Base-by-base conservation (phyloP, 78 protist species). In the Guillardia theta region DNA sequence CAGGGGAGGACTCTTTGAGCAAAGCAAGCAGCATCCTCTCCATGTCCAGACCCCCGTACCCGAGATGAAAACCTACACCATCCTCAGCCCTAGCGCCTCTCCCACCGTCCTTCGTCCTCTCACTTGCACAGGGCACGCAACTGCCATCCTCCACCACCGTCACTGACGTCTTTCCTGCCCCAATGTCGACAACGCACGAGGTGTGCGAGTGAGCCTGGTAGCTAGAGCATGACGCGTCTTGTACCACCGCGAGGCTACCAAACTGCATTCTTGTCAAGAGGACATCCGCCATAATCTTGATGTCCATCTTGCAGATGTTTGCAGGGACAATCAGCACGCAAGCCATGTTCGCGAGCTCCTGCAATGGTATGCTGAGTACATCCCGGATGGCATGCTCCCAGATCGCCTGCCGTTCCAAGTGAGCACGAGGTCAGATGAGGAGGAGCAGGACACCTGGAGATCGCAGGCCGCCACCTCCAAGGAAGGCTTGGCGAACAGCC, bases 251-350 rank as follows among this genome's bases (percentile, higher is more conserved):
- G 30, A 50, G 10, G 30, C 58, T 15, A 10, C 15, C 58, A 19
- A 10, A 50, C 58, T 15, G 15, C 58, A 10, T 10, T 19, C 58
- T 15, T 15, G 58, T 15, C n/a, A n/a, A n/a, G n/a, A n/a, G n/a
- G n/a, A n/a, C n/a, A n/a, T n/a, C n/a, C n/a, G n/a, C n/a, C n/a
- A n/a, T n/a, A n/a, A n/a, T n/a, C n/a, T n/a, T 70, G 1, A 24
- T 21, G 88, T 33, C 45, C 6, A 37, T 22, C 48, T 78, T 78
- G 90, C 90, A 78, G 0, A 36, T 50, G 90, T 78, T 78, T 24
- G 90, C 90, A 5, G 90, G 90, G 24, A 78, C 90, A 36, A 78
- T 30, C 37, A 78, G 90, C 37, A 78, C 33, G 90, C 90, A 78
- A 4, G 90, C 53, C 43, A n/a, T 8, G 24, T 8, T 6, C 33